Evolutionary conservation across 352 stramenopile species (phyloP), one percentile per base, ranked within the genome.

Genomic region (Phytophthora tentaculata): DNA sequence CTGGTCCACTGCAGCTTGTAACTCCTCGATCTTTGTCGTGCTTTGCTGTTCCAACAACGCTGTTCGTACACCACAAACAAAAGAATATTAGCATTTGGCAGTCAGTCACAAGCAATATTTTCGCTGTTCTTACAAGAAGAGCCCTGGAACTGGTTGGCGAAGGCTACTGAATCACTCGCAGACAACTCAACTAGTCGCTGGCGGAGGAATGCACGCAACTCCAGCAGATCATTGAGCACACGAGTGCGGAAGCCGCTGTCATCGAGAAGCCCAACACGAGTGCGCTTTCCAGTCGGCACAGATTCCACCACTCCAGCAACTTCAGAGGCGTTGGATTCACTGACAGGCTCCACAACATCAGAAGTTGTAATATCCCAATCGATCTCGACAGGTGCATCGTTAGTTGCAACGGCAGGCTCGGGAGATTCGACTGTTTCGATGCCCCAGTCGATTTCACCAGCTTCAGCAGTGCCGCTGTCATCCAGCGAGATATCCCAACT

Each of bases 61-160:
- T 91, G 56, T 48, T 56, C 9, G 53, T 35, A 49, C 22, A 59
- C 5, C 28, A 58, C 48, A 68, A 61, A 69, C 13, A 55, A 16
- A 29, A 12, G 19, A n/a, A n/a, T n/a, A n/a, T 76, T 26, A 70
- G 50, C 49, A 52, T 56, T 47, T 29, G 5, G 29, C 22, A 45
- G 51, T 53, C 50, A 17, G 41, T 5, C n/a, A 41, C 5, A 60
- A 53, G 6, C n/a, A 43, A 32, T 28, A 35, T 14, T 17, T 20
- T 23, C 28, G 10, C 16, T 41, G n/a, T 54, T 60, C 77, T 55
- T 75, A 91, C 86, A 20, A 24, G 75, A 87, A 13, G 77, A 79
- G 17, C 81, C 82, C 22, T 94, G 84, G 53, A 92, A 90, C 56
- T 94, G 85, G 65, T 86, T 90, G 5, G 83, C 86, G 45, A 92